phyloP scores from a whole-genome alignment of 371 early-diverging fungal genomes.

The Mucor saturninus region DNA sequence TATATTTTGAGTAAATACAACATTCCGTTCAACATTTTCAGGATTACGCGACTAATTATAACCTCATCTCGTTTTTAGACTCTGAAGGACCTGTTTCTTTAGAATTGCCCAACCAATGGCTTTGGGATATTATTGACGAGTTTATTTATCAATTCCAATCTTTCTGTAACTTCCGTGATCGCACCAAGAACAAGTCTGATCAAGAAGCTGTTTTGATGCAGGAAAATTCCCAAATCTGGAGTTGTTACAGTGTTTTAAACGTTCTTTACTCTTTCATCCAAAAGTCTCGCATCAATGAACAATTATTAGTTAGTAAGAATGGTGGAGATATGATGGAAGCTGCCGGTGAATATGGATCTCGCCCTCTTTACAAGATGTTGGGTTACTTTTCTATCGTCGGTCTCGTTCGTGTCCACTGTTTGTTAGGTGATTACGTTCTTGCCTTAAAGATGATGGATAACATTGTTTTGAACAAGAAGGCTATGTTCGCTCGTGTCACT shows the following conservation, averaged over 20 bases:
- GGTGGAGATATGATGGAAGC: constrained; percentile 88
- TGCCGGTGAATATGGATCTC: constrained; percentile 79
- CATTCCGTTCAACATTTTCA: background rate
- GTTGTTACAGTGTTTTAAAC: constrained; percentile 92
- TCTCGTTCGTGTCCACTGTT: constrained; percentile 91
- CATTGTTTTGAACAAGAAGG: constrained; percentile 91
- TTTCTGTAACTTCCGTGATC: constrained; percentile 92
- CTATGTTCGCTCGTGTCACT: constrained; percentile 91
- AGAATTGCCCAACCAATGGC: constrained; percentile 97
- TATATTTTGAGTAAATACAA: constrained; percentile 81
- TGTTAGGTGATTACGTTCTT: constrained; percentile 92
- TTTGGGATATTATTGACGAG: constrained; percentile 98
- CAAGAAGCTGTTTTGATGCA: constrained; percentile 83
- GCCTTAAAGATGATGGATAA: constrained; percentile 95
- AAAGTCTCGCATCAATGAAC: constrained; percentile 93
- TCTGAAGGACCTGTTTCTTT: constrained; percentile 81
- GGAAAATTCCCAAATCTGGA: constrained; percentile 91
- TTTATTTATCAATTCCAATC: constrained; percentile 98
- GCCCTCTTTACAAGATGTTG: constrained; percentile 90
- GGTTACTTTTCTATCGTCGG: constrained; percentile 97
- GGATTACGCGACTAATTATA: constrained; percentile 5
- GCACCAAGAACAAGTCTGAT: constrained; percentile 78
- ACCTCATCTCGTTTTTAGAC: constrained; percentile 43
- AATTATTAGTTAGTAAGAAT: constrained; percentile 84
- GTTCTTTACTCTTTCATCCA: constrained; percentile 92